Conservation (phyloP, 78 protist species). For the Monosiga brevicollis region DNA sequence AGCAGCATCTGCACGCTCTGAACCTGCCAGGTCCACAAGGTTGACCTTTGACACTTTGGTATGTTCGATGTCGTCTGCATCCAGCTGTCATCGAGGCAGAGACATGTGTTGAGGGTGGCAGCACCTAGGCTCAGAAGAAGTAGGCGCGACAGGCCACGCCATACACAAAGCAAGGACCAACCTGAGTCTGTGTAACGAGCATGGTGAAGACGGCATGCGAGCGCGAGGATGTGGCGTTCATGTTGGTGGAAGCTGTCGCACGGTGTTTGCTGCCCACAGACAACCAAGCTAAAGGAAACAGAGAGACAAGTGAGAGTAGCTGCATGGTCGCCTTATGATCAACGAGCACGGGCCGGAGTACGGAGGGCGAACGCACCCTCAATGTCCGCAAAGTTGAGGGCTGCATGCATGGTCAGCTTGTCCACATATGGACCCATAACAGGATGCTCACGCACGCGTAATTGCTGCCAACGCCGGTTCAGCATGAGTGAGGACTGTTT, state of each 20-base stretch:
- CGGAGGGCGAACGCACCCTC: not conserved
- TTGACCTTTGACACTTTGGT: conserved; percentile 34
- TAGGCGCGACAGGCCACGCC: not conserved
- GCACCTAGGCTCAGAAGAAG: not conserved
- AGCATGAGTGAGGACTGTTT: too few relatives aligned
- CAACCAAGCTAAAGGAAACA: conserved; percentile 7
- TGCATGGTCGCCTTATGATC: too few relatives aligned
- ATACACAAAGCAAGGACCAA: not conserved
- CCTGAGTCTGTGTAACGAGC: conserved; percentile 26
- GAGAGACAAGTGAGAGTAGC: too few relatives aligned
- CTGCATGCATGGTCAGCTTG: not conserved
- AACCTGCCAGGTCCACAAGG: conserved; percentile 48
- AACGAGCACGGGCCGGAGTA: not conserved
- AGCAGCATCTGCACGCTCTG: conserved; percentile 42
- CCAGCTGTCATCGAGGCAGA: not conserved
- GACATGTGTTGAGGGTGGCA: not conserved
- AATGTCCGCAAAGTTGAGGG: conserved; percentile 9
- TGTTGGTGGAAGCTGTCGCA: conserved; percentile 73
- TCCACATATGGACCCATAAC: not conserved
- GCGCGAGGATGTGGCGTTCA: conserved; percentile 74
- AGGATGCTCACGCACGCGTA: not conserved
- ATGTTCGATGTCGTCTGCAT: not conserved
- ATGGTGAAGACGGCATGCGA: conserved; percentile 78
- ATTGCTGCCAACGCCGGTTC: too few relatives aligned
- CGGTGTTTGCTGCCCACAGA: conserved; percentile 41